Evolutionary conservation across 2,329 filamentous ascomycete genomes (phyloP), one percentile per base, ranked within the genome.

Genomic region (Beauveria asiatica): DNA sequence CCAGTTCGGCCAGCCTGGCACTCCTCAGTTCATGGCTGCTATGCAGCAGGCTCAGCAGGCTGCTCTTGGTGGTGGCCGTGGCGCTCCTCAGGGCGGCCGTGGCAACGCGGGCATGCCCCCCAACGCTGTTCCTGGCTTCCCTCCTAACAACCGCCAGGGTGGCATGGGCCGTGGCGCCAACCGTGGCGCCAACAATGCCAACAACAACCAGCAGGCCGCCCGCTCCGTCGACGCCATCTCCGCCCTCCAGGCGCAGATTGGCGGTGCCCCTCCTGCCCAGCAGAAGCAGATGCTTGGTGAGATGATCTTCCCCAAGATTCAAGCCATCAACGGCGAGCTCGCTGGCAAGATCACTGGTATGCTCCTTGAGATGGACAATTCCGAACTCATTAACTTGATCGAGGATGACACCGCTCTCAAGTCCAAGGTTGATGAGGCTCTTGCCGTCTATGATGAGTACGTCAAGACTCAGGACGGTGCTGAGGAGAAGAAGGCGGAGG

Each of bases 341-440:
- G 94, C 94, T 64, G 94, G 94, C 73, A 99, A 99, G 87, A 97
- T 99, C 76, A 99, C 94, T 64, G 94, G 94, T 78, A 99, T 99
- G 94, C 88, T 99, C 70, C 79, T 99, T 70, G 94, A 99, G 84
- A 99, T 99, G 94, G 94, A 97, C 70, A 97, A 97, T 78, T 75
- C 82, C 61, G 94, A 99, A 81, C 82, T 99, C 69, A 83, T 99
- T 72, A 90, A 90, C 78, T 96, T 92, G 65, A 91, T 96, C 67
- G 90, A 93, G 73, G 92, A 97, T 71, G 92, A 97, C 52, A 78
- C 80, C 68, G 90, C 92, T 73, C 88, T 99, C 62, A 90, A 91
- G 74, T 85, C 87, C 75, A 99, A 99, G 88, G 94, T 99, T 62
- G 91, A 96, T 63, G 94, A 99, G 81, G 94, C 94, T 67, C 88